Base-by-base conservation (phyloP, 2,329 filamentous ascomycete species). In the Xylariaceae sp. region DNA sequence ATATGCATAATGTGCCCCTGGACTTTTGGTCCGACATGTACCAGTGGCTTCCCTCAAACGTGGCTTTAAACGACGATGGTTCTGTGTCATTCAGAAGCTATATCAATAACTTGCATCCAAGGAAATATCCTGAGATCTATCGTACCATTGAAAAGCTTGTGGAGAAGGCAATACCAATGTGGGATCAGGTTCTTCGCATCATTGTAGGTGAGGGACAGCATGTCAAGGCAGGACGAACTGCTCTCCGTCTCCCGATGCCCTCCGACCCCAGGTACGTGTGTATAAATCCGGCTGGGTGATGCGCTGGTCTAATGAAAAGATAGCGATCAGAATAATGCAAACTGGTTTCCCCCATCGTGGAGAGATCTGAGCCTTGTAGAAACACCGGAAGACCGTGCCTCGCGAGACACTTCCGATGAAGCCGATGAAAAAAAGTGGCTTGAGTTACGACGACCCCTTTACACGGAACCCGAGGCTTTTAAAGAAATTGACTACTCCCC, bases 81-180 rank as follows among this genome's bases (percentile, higher is more conserved):
- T 68, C 65, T 13, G 68, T 70, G 37, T 67, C 66, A 9, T 74
- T 78, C 55, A 74, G 72, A 3, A 76, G 75, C 66, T 79, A 79
- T 65, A 72, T 79, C 68, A 80, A 78, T 67, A 78, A 77, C 60
- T 67, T 78, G 3, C 76, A 78, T 64, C 76, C 77, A 1, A 58
- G 51, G 3, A 66, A 67, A 37, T 67, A 75, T 59, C 54, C 59
- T 11, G 63, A 59, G 2, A 68, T 75, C 9, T 78, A 78, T 60
- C 50, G 44, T 3, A 64, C 71, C 3, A 61, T 77, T 10, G 75
- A 76, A 56, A 65, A 71, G 51, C 65, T 76, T 23, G 68, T 77
- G 3, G 66, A 71, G 4, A 68, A 59, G 1, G 66, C 74, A 0
- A 66, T 81, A 4, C 76, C 76, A 0, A 67, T 74, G 1, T 81